Percentiles rank a stretch among this genome's conserved stretches.
These are phyloP conservation scores for Entophlyctis luteolus DNA, from an alignment of 192 early-diverging fungal genomes.

Conservation along the genomic window DNA sequence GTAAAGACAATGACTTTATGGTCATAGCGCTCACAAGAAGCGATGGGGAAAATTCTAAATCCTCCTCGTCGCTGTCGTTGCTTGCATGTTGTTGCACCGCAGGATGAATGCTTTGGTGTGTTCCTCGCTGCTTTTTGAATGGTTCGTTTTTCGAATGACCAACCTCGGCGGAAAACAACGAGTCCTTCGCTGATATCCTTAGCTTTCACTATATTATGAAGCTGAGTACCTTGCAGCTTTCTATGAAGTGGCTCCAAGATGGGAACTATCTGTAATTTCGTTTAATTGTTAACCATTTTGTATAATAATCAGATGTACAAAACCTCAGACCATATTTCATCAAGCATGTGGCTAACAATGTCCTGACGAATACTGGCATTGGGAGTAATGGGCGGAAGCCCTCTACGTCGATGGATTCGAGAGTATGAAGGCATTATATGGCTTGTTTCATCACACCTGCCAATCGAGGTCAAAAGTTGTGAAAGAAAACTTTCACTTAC, in stretches of 20 bases:
- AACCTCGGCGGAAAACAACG: too few relatives aligned
- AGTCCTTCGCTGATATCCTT: constrained; percentile 16
- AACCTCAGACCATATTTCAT: constrained; percentile 50
- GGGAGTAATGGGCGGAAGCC: constrained; percentile 33
- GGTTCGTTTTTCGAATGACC: too few relatives aligned
- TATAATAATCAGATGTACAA: too few relatives aligned
- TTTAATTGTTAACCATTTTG: not conserved
- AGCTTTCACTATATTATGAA: too few relatives aligned
- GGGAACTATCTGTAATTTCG: constrained; percentile 24
- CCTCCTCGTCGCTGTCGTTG: too few relatives aligned
- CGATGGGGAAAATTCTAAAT: too few relatives aligned
- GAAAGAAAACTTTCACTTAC: not conserved
- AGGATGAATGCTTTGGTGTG: too few relatives aligned
- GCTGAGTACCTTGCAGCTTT: not conserved
- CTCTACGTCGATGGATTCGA: constrained; percentile 7
- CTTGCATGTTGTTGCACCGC: too few relatives aligned
- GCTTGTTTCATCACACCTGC: constrained; percentile 9
- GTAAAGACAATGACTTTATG: constrained; percentile 37
- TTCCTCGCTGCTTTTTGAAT: too few relatives aligned
- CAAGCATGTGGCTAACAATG: constrained; percentile 40
- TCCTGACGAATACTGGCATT: constrained; percentile 40
- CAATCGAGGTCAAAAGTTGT: not conserved
- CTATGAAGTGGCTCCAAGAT: constrained; percentile 28
- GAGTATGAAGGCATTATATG: not conserved
- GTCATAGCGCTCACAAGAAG: constrained; percentile 48